Conservation (phyloP, 306 rosid species). For the Casuarina glauca region DNA sequence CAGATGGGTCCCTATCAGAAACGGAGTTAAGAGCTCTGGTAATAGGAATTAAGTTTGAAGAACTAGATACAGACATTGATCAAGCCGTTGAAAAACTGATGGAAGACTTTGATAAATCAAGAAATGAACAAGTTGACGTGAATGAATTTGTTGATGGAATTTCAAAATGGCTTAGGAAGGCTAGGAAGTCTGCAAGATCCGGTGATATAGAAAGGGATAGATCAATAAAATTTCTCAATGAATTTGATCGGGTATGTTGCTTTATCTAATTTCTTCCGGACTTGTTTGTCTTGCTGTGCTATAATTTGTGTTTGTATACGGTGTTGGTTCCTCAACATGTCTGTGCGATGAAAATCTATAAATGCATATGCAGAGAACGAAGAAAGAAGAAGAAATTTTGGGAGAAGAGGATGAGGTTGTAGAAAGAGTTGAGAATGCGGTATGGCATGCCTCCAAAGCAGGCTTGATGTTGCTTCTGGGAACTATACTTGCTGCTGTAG, state of each 20-base stretch:
- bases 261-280: not conserved
- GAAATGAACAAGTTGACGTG: conserved; percentile 37
- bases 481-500: conserved; percentile 74
- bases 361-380: conserved; percentile 31
- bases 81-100: conserved; percentile 32
- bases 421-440: conserved; percentile 27
- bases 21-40: conserved; percentile 40
- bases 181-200: conserved; percentile 23
- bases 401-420: conserved; percentile 39
- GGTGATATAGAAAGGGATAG: conserved; percentile 25
- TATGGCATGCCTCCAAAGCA: conserved; percentile 53
- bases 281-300: not conserved
- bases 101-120: conserved; percentile 61
- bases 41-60: conserved; percentile 40
- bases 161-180: conserved; percentile 37
- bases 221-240: conserved; percentile 43
- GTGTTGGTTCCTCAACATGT: not conserved
- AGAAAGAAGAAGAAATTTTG: conserved; percentile 10
- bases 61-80: conserved; percentile 19
- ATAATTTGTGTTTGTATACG: too few species aligned
- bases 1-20: conserved; percentile 30
- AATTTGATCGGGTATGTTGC: conserved; percentile 60
- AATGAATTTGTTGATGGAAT: conserved; percentile 45
- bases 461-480: conserved; percentile 61
- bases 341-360: not conserved